Evolutionary conservation across 2,329 filamentous ascomycete species (phyloP), one percentile per base, ranked within the genome.

Genomic region (Trichoderma endophyticum): DNA sequence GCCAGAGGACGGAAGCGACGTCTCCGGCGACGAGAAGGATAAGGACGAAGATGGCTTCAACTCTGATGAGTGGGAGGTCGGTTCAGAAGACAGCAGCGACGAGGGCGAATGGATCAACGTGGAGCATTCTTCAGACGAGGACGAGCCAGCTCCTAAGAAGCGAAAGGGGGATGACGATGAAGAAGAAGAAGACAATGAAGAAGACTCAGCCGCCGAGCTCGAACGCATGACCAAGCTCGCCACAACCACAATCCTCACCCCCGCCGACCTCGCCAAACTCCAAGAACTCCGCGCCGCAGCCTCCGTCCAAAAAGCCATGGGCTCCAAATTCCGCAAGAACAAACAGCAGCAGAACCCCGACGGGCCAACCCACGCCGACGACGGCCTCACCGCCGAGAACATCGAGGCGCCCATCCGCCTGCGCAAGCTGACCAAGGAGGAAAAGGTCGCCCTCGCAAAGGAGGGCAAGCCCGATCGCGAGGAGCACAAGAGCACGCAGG

Each of bases 91-190:
- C 72, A 90, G 88, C 77, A 85, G 84, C 72, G 92, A 93, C 75
- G 95, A 93, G 18, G 94, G 92, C 15, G 95, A 94, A 21, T 98
- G 96, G 96, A 95, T 98, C 79, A 90, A 97, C 77, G 95, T 98
- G 39, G 92, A 90, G 74, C 93, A 97, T 74, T 91, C 89, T 30
- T 70, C 66, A 21, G 93, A 92, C 11, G 95, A 95, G 75, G 93
- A 95, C 74, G 93, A 90, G 74, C 90, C 90, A 0, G 87, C 87
- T 77, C 86, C 73, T 80, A 85, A 83, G 81, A 84, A 84, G 77
- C 79, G 78, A 61, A 83, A 82, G 75, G 81, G 76, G 71, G 77
- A 64, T 18, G 76, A 75, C 8, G 76, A 75, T 6, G 76, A 74
- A 3, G 75, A 75, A 2, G 72, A 75, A 14, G 79, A 76, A 0